A percentile compares a stretch with the other conserved stretches of the same genome.
These are phyloP conservation scores for Colletotrichum horii DNA, from an alignment of 2,329 filamentous ascomycete species.

Conservation along the genomic window DNA sequence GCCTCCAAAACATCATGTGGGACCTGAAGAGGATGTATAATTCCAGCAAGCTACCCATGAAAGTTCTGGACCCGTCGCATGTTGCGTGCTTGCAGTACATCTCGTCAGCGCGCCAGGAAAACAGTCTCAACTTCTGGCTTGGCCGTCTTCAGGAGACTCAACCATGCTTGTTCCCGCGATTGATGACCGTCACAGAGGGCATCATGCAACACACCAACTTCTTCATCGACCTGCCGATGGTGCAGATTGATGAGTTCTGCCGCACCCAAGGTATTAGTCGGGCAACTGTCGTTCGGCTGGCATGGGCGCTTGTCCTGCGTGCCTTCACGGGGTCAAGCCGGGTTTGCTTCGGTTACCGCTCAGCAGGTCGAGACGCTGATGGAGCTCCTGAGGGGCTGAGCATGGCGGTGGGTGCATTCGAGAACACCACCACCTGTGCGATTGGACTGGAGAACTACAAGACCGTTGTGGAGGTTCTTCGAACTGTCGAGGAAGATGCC, in stretches of 20 bases:
- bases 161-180: constrained; percentile 51
- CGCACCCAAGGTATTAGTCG: constrained; percentile 43
- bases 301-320: constrained; percentile 63
- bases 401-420: constrained; percentile 52
- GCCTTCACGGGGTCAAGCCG: constrained; percentile 57
- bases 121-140: constrained; percentile 52
- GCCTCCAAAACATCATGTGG: constrained; percentile 50
- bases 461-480: constrained; percentile 36
- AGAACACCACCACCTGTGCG: constrained; percentile 40
- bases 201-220: constrained; percentile 40
- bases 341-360: constrained; percentile 60
- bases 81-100: constrained; percentile 44
- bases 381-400: constrained; percentile 44
- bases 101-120: constrained; percentile 32
- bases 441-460: constrained; percentile 35
- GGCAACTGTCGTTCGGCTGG: constrained; percentile 59
- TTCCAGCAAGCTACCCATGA: constrained; percentile 38
- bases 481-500: constrained; percentile 35
- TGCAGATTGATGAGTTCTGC: constrained; percentile 49
- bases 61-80: constrained; percentile 37
- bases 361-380: constrained; percentile 48
- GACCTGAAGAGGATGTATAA: constrained; percentile 52
- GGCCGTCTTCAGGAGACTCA: constrained; percentile 40
- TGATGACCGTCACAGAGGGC: constrained; percentile 29
- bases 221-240: constrained; percentile 43